Evolutionary conservation across 441 rosid genomes (phyloP).

Genomic region (Corymbia calophylla): DNA sequence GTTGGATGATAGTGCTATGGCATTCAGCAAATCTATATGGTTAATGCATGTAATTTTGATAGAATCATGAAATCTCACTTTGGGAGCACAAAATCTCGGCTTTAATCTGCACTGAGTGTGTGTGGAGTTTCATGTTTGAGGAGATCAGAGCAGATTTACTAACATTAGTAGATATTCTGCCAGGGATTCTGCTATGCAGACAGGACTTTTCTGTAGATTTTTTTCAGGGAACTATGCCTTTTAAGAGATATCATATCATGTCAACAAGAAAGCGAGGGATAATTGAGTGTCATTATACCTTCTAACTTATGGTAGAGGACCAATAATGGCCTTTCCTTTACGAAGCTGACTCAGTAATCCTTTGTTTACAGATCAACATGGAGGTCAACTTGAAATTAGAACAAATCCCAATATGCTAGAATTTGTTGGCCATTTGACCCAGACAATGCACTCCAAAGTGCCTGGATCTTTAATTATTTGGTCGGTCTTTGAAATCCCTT

Average conservation of each 20-base stretch:
- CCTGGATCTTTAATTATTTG: slow-evolving; percentile 80
- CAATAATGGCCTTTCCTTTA: not conserved
- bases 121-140: not conserved
- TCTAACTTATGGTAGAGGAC: not conserved
- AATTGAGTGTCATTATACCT: not conserved
- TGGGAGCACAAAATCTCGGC: not conserved
- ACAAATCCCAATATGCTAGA: slow-evolving; percentile 50
- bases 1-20: not conserved
- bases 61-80: not conserved
- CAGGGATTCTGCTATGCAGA: not conserved
- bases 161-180: not conserved
- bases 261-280: not conserved
- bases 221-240: not conserved
- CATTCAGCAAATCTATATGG: not conserved
- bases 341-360: slow-evolving; percentile 4
- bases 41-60: not conserved
- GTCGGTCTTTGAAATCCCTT: slow-evolving; percentile 23
- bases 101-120: not conserved
- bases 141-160: not conserved
- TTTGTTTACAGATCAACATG: slow-evolving; percentile 54
- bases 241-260: not conserved
- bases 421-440: slow-evolving; percentile 61
- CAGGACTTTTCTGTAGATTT: not conserved
- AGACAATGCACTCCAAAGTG: slow-evolving; percentile 47
- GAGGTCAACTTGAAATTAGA: slow-evolving; percentile 42